These are phyloP conservation scores for Fusarium sp. DNA, from an alignment of 2,329 filamentous ascomycete species.

Conservation along the genomic window DNA sequence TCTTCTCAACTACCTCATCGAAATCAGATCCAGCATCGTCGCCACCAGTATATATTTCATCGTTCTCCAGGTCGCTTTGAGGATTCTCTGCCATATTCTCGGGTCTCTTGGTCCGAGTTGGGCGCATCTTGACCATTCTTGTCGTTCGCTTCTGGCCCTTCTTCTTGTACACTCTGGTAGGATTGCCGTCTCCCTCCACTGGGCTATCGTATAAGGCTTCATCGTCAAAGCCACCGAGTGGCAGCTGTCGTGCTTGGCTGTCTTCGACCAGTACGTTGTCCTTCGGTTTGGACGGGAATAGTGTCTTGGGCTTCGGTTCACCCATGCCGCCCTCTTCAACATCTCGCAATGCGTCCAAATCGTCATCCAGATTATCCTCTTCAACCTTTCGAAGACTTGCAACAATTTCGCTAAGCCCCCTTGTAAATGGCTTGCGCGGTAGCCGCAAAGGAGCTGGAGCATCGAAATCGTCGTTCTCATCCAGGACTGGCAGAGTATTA, in stretches of 20 bases:
- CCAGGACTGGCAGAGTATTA: conserved; percentile 62
- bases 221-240: conserved; percentile 73
- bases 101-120: conserved; percentile 63
- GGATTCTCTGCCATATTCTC: conserved; percentile 47
- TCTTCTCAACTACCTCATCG: conserved; percentile 32
- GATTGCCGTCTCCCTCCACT: conserved; percentile 68
- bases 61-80: conserved; percentile 53
- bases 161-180: conserved; percentile 79
- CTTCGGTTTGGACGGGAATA: conserved; percentile 43
- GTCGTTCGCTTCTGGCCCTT: conserved; percentile 86
- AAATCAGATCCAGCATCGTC: conserved; percentile 38
- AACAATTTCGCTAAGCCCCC: conserved; percentile 80
- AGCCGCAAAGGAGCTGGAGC: conserved; percentile 63
- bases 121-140: conserved; percentile 73
- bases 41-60: conserved; percentile 49
- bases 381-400: conserved; percentile 76
- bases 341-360: conserved; percentile 79
- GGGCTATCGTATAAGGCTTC: conserved; percentile 69
- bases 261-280: conserved; percentile 60
- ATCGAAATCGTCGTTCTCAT: conserved; percentile 67
- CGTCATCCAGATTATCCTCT: conserved; percentile 77
- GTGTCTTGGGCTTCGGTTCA: conserved; percentile 37
- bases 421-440: conserved; percentile 71
- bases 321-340: conserved; percentile 66
- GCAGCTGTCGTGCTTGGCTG: conserved; percentile 56